Evolutionary conservation across 805 yeast species (phyloP).

Genomic region (Diddensiella transvaalensis): DNA sequence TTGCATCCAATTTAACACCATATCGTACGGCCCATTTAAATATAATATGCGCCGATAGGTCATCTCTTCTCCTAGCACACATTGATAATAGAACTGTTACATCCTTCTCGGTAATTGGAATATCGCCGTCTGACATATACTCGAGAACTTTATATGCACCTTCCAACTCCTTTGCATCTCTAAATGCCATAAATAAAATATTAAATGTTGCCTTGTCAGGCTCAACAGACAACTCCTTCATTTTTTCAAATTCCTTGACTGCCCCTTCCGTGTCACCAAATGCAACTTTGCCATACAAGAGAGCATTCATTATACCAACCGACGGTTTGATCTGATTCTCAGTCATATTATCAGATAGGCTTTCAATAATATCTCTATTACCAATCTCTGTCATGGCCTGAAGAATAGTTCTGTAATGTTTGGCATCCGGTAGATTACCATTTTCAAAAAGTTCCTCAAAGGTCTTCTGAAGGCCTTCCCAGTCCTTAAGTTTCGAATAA

Average conservation of each 20-base stretch:
- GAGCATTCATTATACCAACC: slow-evolving; percentile 40
- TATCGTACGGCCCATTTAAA: slow-evolving; percentile 28
- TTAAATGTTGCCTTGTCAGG: slow-evolving; percentile 34
- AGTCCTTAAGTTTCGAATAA: slow-evolving; percentile 44
- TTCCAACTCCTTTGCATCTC: slow-evolving; percentile 37
- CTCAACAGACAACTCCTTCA: slow-evolving; percentile 32
- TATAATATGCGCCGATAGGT: slow-evolving; percentile 24
- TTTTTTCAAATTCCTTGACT: slow-evolving; percentile 36
- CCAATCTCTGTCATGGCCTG: slow-evolving; percentile 51
- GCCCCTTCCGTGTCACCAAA: slow-evolving; percentile 37
- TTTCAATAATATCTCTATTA: slow-evolving; percentile 46
- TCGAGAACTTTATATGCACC: slow-evolving; percentile 32
- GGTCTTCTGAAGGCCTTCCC: slow-evolving; percentile 52
- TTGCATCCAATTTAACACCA: slow-evolving; percentile 25
- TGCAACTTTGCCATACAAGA: slow-evolving; percentile 39
- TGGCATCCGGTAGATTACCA: slow-evolving; percentile 50
- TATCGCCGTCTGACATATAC: slow-evolving; percentile 20
- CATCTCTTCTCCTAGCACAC: slow-evolving; percentile 30
- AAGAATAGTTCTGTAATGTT: slow-evolving; percentile 61
- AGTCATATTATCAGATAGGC: slow-evolving; percentile 46
- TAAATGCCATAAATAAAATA: slow-evolving; percentile 35
- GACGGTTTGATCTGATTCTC: slow-evolving; percentile 48
- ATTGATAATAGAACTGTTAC: slow-evolving; percentile 27
- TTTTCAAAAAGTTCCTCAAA: slow-evolving; percentile 53
- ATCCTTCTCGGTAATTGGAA: slow-evolving; percentile 24